phyloP scores from a whole-genome alignment of 306 rosid species.

The Urtica urens region DNA sequence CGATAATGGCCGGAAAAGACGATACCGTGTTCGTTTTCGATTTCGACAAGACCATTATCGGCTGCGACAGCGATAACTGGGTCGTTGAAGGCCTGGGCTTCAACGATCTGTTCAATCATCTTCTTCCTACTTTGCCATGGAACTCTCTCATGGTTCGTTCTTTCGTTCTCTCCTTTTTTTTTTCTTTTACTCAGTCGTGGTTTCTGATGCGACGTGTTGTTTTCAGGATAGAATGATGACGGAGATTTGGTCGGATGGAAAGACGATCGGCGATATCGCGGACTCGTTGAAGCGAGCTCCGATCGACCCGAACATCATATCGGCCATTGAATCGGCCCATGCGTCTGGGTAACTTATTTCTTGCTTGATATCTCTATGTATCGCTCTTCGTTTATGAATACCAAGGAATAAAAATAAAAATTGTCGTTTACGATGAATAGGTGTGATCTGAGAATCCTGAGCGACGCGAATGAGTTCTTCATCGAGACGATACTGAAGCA shows the following conservation, averaged over 20 bases:
- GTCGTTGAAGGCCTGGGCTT: conserved; percentile 39
- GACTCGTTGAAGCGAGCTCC: conserved; percentile 36
- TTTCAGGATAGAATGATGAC: conserved; percentile 47
- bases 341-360: conserved; percentile 34
- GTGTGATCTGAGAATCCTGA: conserved; percentile 54
- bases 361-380: neutral
- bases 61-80: conserved; percentile 64
- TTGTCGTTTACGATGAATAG: conserved; percentile 12
- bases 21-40: conserved; percentile 35
- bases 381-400: neutral
- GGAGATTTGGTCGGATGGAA: conserved; percentile 43
- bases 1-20: conserved; percentile 14
- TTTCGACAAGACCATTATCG: conserved; percentile 55
- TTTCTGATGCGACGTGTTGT: too few species aligned
- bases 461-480: conserved; percentile 54
- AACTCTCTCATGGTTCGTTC: conserved; percentile 49
- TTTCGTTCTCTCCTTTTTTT: neutral
- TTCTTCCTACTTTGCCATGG: conserved; percentile 39
- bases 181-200: neutral
- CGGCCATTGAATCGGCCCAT: conserved; percentile 41
- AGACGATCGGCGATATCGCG: conserved; percentile 33
- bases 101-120: conserved; percentile 37
- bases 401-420: neutral
- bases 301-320: conserved; percentile 34
- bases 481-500: conserved; percentile 50